These are phyloP conservation scores for Melampsora abietis-canadensis DNA, from an alignment of 1,284 basidiomycete genomes.

Conservation along the genomic window DNA sequence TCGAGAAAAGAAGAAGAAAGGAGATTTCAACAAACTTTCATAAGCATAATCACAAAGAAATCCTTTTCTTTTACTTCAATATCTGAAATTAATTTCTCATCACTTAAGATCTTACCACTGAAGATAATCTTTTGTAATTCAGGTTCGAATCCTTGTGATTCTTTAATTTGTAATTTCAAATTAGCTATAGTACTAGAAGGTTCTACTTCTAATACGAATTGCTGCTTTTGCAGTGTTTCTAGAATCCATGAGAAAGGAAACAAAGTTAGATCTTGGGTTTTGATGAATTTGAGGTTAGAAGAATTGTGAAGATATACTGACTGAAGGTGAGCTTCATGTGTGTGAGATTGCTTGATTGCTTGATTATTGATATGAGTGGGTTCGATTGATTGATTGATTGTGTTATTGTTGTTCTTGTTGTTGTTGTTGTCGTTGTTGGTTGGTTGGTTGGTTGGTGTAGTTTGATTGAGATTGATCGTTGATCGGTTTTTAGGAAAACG, in stretches of 20 bases:
- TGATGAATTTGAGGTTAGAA: neutral
- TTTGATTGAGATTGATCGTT: neutral
- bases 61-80: slow-evolving; percentile 97
- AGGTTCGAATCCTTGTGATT: slow-evolving; percentile 62
- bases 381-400: neutral
- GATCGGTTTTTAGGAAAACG: too few relatives aligned
- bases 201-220: slow-evolving; percentile 38
- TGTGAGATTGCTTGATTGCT: neutral
- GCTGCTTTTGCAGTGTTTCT: slow-evolving; percentile 43
- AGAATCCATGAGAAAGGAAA: neutral
- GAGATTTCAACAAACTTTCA: slow-evolving; percentile 65
- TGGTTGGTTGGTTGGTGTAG: neutral
- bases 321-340: slow-evolving; percentile 21
- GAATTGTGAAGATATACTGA: neutral
- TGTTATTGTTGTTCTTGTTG: too few relatives aligned
- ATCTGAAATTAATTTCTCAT: slow-evolving; percentile 81
- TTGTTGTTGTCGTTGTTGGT: neutral
- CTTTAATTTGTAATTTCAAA: slow-evolving; percentile 81
- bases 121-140: slow-evolving; percentile 90
- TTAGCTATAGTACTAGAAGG: slow-evolving; percentile 57
- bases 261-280: neutral
- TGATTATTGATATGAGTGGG: neutral
- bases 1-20: slow-evolving; percentile 45
- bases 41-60: slow-evolving; percentile 96
- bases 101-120: slow-evolving; percentile 88